Evolutionary conservation across 2,329 filamentous ascomycete species (phyloP).

Genomic region (Cladosporium sp.): DNA sequence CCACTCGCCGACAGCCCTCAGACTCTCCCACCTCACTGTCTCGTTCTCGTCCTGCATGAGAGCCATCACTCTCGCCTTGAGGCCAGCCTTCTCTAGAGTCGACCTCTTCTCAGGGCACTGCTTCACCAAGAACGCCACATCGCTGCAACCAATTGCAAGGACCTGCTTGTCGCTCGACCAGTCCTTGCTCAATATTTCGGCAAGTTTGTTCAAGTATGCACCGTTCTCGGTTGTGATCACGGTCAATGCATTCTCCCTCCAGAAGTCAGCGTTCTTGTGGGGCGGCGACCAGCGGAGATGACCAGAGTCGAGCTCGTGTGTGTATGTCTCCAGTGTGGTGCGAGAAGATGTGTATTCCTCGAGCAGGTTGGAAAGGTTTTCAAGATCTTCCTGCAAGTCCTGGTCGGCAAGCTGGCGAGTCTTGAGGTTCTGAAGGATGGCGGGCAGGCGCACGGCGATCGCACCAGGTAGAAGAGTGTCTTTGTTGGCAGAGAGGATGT

Average conservation of each 20-base stretch:
- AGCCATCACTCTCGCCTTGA: constrained; percentile 89
- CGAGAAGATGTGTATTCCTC: constrained; percentile 79
- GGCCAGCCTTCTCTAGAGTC: constrained; percentile 76
- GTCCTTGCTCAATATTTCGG: constrained; percentile 80
- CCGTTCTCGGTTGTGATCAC: constrained; percentile 84
- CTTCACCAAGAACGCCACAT: constrained; percentile 83
- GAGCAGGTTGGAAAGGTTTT: constrained; percentile 60
- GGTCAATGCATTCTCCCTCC: constrained; percentile 84
- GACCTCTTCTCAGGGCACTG: constrained; percentile 82
- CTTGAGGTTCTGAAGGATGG: constrained; percentile 59
- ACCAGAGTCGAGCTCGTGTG: constrained; percentile 79
- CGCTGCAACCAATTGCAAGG: constrained; percentile 88
- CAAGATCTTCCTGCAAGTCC: constrained; percentile 54
- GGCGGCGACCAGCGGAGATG: constrained; percentile 92
- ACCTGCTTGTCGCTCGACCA: constrained; percentile 85
- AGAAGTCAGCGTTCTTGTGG: constrained; percentile 82
- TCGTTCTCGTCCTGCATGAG: constrained; percentile 89
- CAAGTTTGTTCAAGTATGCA: constrained; percentile 74
- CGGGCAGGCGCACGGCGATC: constrained; percentile 77
- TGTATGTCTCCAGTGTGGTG: constrained; percentile 68
- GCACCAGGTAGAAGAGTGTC: constrained; percentile 74
- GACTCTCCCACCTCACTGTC: constrained; percentile 86
- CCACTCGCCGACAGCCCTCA: constrained; percentile 80
- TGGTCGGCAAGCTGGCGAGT: constrained; percentile 53
- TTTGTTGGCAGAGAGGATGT: constrained; percentile 75